Evolutionary conservation across 228 moss, liverwort and hornwort species (phyloP), one percentile per base, ranked within the genome.

Genomic region (Sphagnum magellanicum): DNA sequence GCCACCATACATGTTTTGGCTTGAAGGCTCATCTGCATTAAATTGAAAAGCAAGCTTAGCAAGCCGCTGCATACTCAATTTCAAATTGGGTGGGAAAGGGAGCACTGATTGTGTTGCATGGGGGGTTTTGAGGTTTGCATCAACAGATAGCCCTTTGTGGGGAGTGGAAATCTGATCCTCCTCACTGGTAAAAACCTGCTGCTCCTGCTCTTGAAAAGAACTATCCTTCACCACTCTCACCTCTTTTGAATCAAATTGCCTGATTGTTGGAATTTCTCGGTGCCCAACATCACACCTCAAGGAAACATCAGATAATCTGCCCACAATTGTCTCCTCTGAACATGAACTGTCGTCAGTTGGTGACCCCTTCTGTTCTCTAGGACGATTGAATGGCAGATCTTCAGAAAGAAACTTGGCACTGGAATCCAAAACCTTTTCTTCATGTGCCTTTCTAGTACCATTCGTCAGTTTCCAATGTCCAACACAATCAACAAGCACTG

Each of bases 1-100:
- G 6, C 76, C 75, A 65, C 73, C 65, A 59, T 78, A 75, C 81
- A 84, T 75, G 55, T 92, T 90, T 63, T 72, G 73, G 50, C 17
- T 73, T 62, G 84, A 82, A 12, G 79, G 83, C 8, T 77, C 86
- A 51, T 90, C 84, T 32, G 32, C 32, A 32, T 32, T 3, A 12
- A 12, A 55, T 55, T 55, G 12, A 55, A 55, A 12, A 55, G 55
- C 55, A 0, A 3, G 8, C 55, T 12, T 8, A 8, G 12, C 55
- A 55, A 55, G 48, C 48, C 47, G 5, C 55, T 8, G 55, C 12
- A 12, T 55, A 12, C 55, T 8, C 9, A 55, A 8, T 1, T 55
- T 55, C 55, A 55, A 8, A 8, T 55, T 55, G 55, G 12, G 55
- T 55, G 55, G 55, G 55, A 8, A 12, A 3, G 55, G 55, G 8